Conservation (phyloP, 208 protist genomes). For the Wallacemonas rigidus region DNA sequence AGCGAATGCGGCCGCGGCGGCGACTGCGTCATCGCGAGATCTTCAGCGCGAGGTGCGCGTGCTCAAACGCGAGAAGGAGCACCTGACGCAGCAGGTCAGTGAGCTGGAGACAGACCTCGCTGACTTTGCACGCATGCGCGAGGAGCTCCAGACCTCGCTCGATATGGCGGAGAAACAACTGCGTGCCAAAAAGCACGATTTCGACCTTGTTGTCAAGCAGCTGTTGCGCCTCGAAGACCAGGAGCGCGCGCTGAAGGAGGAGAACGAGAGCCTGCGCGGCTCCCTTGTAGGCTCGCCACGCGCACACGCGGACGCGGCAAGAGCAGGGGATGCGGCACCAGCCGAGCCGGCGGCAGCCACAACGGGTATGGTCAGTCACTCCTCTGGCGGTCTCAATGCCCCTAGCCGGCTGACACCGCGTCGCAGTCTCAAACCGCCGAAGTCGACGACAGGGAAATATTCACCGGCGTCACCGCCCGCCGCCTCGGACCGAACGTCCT, state of each 20-base stretch:
- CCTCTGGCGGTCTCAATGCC: slow-evolving; percentile 3
- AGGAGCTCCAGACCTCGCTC: slow-evolving; percentile 45
- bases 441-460: not conserved
- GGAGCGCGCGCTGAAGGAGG: slow-evolving; percentile 33
- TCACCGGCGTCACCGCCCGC: slow-evolving; percentile 8
- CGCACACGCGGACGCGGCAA: not conserved
- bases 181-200: slow-evolving; percentile 61
- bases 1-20: not conserved
- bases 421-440: slow-evolving; percentile 5
- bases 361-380: not conserved
- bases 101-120: slow-evolving; percentile 73
- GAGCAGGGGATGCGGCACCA: not conserved
- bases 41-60: slow-evolving; percentile 18
- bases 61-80: slow-evolving; percentile 26
- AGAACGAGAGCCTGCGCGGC: slow-evolving; percentile 13
- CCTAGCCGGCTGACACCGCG: slow-evolving; percentile 11
- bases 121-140: slow-evolving; percentile 62
- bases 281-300: slow-evolving; percentile 8
- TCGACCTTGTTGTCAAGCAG: slow-evolving; percentile 51
- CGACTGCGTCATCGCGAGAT: not conserved
- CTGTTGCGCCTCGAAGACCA: slow-evolving; percentile 49
- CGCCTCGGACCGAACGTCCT: not conserved
- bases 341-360: not conserved
- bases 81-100: slow-evolving; percentile 37
- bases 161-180: slow-evolving; percentile 49